These are phyloP conservation scores for Populus hybrid DNA, from an alignment of 441 rosid genomes.

Conservation along the genomic window DNA sequence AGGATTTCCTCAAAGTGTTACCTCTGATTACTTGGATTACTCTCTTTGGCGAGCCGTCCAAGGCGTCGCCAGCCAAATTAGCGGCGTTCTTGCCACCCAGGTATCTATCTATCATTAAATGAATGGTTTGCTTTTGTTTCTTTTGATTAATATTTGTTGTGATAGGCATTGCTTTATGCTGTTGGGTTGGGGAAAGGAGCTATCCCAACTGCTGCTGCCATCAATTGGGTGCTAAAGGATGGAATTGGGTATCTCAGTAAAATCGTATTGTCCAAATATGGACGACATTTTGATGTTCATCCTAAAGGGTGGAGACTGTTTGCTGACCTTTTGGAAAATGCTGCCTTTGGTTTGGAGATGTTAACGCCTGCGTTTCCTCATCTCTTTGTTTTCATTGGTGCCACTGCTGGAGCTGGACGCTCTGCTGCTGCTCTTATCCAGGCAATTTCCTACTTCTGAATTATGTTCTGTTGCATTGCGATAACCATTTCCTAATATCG, in stretches of 20 bases:
- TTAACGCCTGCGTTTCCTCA: conserved; percentile 88
- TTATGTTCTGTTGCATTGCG: not conserved
- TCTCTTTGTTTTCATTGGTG: conserved; percentile 72
- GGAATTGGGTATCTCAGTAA: conserved; percentile 95
- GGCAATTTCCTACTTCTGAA: conserved; percentile 27
- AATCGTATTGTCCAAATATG: conserved; percentile 80
- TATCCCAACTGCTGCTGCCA: conserved; percentile 93
- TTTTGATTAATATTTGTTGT: not conserved
- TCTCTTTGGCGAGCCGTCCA: conserved; percentile 96
- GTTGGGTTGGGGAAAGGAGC: conserved; percentile 98
- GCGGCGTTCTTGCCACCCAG: conserved; percentile 95
- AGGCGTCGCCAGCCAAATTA: conserved; percentile 90
- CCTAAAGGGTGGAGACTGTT: conserved; percentile 97
- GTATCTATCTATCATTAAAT: conserved; percentile 24
- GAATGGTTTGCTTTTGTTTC: not conserved
- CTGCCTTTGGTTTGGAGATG: conserved; percentile 93
- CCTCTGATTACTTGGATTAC: conserved; percentile 82
- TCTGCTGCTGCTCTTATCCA: conserved; percentile 94
- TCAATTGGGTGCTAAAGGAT: conserved; percentile 97
- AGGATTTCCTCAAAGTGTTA: conserved; percentile 80
- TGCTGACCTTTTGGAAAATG: conserved; percentile 92
- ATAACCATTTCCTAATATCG: not conserved
- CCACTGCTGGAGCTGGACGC: conserved; percentile 91
- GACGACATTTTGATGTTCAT: conserved; percentile 95
- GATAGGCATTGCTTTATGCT: conserved; percentile 89